Conservation (phyloP, 352 stramenopile species). For the Phytophthora brassicae region DNA sequence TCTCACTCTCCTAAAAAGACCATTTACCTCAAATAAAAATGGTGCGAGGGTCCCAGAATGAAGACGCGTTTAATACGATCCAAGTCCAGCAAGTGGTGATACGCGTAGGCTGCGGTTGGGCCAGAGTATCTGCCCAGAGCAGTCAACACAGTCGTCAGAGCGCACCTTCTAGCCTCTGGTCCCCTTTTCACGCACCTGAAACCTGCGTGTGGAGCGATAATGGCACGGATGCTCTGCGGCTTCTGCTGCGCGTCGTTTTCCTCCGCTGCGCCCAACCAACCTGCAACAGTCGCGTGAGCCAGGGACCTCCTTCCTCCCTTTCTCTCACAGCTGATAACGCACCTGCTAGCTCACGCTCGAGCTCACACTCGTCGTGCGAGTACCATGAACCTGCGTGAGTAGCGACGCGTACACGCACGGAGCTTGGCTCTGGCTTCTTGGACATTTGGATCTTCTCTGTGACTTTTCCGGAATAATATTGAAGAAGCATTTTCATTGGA, state of each 20-base stretch:
- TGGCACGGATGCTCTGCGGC: slow-evolving; percentile 53
- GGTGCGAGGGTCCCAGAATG: slow-evolving; percentile 95
- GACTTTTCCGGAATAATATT: slow-evolving; percentile 6
- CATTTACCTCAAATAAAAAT: slow-evolving; percentile 92
- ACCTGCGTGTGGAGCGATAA: slow-evolving; percentile 88
- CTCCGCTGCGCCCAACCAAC: slow-evolving; percentile 52
- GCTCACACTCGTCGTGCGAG: slow-evolving; percentile 59
- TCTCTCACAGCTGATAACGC: slow-evolving; percentile 10
- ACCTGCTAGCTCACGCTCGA: slow-evolving; percentile 65
- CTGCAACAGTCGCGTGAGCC: slow-evolving; percentile 30
- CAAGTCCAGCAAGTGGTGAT: slow-evolving; percentile 85
- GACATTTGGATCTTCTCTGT: slow-evolving; percentile 26
- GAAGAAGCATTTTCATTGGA: background rate
- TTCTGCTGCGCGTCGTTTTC: slow-evolving; percentile 39
- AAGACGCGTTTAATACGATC: slow-evolving; percentile 81
- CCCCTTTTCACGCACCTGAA: slow-evolving; percentile 46
- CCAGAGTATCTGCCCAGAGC: slow-evolving; percentile 86
- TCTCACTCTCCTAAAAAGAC: background rate
- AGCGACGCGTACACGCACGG: slow-evolving; percentile 58
- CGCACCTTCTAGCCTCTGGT: background rate
- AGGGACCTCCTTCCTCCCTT: background rate
- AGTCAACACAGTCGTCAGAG: background rate
- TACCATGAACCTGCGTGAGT: slow-evolving; percentile 87
- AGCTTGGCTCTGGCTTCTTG: slow-evolving; percentile 39
- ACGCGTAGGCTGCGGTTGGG: slow-evolving; percentile 93